Percentiles rank a stretch among this genome's conserved stretches.
phyloP scores from a whole-genome alignment of 345 rosid species.

The Eucalyptus caleyi region DNA sequence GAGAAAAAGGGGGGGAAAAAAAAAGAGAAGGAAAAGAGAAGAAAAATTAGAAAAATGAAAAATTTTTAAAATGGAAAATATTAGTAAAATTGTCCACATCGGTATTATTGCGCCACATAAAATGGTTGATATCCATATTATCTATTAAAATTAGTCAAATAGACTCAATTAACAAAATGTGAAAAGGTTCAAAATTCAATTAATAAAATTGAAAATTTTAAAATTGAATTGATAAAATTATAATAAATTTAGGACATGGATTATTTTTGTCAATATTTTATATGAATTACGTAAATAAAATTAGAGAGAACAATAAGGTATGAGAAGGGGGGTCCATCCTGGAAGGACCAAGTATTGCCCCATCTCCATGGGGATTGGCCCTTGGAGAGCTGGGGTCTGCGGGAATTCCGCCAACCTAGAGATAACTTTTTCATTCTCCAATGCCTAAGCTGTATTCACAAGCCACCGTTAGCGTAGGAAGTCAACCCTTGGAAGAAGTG shows the following conservation, averaged over 20 bases:
- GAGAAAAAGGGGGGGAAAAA: too few species aligned
- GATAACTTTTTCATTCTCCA: neutral
- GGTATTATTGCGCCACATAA: rapidly evolving
- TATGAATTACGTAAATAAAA: neutral
- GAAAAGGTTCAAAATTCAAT: rapidly evolving
- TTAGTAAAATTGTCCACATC: too few species aligned
- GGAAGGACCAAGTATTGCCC: too few species aligned
- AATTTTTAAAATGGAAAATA: too few species aligned
- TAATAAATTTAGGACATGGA: neutral
- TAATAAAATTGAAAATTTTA: too few species aligned
- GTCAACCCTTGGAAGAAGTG: neutral
- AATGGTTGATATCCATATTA: too few species aligned
- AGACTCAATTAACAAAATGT: rapidly evolving
- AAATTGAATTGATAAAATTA: too few species aligned
- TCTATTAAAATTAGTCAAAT: too few species aligned
- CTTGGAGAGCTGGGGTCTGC: neutral
- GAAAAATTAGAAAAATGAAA: rapidly evolving
- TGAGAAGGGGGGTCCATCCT: neutral
- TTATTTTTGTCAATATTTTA: too few species aligned
- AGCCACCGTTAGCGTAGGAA: neutral
- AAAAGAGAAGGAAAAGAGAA: too few species aligned
- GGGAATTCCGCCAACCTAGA: neutral
- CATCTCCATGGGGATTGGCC: neutral
- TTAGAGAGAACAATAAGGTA: neutral
- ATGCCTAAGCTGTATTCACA: neutral